These are phyloP conservation scores for Hypocrella siamensis DNA, from an alignment of 2,329 filamentous ascomycete genomes.

Conservation along the genomic window DNA sequence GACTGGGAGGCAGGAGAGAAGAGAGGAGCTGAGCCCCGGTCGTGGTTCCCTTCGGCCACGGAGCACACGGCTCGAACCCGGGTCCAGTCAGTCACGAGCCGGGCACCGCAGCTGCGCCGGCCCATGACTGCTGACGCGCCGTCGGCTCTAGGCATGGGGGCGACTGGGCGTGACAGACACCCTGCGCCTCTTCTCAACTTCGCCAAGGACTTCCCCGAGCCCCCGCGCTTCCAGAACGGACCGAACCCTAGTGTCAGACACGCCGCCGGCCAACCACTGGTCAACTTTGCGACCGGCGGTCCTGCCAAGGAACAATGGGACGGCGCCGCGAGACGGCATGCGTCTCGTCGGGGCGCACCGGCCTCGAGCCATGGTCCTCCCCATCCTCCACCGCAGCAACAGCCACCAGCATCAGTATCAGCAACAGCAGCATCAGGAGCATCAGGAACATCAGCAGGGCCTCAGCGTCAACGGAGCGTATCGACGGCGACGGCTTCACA, in stretches of 20 bases:
- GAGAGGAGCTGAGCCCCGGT: conserved; percentile 10
- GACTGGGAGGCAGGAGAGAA: conserved; percentile 10
- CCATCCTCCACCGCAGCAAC: no score
- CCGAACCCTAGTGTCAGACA: conserved; percentile 32
- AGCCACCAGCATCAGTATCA: no score
- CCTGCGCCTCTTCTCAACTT: conserved; percentile 52
- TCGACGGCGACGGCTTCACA: not conserved
- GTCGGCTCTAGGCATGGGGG: not conserved
- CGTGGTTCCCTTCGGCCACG: conserved; percentile 21
- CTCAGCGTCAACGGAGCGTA: conserved; percentile 1
- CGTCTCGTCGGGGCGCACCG: conserved; percentile 5
- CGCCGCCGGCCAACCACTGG: conserved; percentile 22
- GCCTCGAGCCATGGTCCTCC: not conserved
- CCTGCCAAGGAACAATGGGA: conserved; percentile 4
- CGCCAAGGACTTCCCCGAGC: conserved; percentile 43
- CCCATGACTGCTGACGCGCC: conserved; percentile 11
- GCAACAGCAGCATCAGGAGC: no score
- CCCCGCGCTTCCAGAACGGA: conserved; percentile 37
- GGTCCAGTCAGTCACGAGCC: conserved; percentile 9
- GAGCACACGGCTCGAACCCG: conserved; percentile 21
- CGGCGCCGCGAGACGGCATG: conserved; percentile 1
- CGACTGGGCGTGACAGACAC: conserved; percentile 16
- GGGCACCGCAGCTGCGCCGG: conserved; percentile 5
- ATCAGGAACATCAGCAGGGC: no score
- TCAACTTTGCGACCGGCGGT: conserved; percentile 26